Evolutionary conservation across 805 yeast genomes (phyloP), one percentile per base, ranked within the genome.

Genomic region (Starmera caribaea): DNA sequence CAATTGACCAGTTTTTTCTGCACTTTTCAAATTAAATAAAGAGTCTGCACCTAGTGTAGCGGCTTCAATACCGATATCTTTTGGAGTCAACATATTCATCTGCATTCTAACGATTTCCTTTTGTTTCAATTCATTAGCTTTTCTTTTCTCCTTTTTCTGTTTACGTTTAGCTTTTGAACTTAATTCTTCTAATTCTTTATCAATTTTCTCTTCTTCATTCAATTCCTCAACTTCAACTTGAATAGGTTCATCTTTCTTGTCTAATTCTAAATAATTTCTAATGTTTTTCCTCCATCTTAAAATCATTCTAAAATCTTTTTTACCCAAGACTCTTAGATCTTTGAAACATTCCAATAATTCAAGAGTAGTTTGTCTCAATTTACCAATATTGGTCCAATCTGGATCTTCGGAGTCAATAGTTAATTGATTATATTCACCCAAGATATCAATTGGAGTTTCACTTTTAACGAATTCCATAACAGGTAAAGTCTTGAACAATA

Each of bases 1-100:
- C 41, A 87, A 61, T 46, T 82, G 76, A 35, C 97, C 97, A 3
- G 95, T 79, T 60, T 82, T 83, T 59, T 85, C 85, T 4, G 96
- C 96, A n/a, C 74, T 63, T 53, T 78, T 81, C 57, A 92, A 69
- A 54, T 81, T 86, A 66, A 92, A 92, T 42, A 87, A 66, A 1
- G 89, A 73, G 43, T 83, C 89, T 40, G 81, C 70, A 30, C 92
- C 96, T 43, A 76, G 68, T 39, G 74, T 73, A 14, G 86, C 90
- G 14, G 96, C 96, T 57, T 92, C 98, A 40, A 86, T 69, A 73
- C 97, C 97, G 46, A 92, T 79, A 54, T 88, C 95, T 66, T 73
- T 76, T 54, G 95, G 96, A 6, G 96, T 85, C 42, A 84, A 68
- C 96, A 92, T 89, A 60, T 85, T 86, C 90, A 92, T 81, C 65